These are phyloP conservation scores for Phanerochaete sordida DNA, from an alignment of 768 basidiomycete species.

Conservation along the genomic window DNA sequence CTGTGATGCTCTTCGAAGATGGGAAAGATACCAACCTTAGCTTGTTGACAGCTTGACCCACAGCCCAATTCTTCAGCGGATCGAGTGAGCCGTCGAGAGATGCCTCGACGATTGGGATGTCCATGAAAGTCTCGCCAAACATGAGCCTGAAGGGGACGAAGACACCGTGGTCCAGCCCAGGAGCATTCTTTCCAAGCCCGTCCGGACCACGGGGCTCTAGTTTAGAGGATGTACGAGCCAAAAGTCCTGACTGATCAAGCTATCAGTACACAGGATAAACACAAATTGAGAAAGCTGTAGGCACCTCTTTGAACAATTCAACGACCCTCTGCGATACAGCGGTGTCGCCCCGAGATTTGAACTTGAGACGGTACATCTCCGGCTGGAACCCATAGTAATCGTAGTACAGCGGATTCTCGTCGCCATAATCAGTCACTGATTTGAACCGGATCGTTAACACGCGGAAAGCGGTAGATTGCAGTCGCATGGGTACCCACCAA, in stretches of 20 bases:
- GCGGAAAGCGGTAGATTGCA: not conserved
- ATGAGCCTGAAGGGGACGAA: constrained; percentile 77
- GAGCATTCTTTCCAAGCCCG: constrained; percentile 59
- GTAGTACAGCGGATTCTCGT: constrained; percentile 69
- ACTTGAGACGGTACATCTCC: constrained; percentile 58
- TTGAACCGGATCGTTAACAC: too few species aligned
- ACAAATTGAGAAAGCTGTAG: too few species aligned
- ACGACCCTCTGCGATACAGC: constrained; percentile 57
- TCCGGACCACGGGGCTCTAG: constrained; percentile 59
- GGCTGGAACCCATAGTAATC: constrained; percentile 72
- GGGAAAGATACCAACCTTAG: constrained; percentile 40
- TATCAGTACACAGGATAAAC: too few species aligned
- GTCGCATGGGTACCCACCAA: constrained; percentile 37
- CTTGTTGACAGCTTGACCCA: constrained; percentile 57
- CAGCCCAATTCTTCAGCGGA: constrained; percentile 59
- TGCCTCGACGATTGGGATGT: constrained; percentile 68
- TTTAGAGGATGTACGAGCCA: constrained; percentile 45
- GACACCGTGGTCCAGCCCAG: constrained; percentile 76
- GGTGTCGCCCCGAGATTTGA: constrained; percentile 63
- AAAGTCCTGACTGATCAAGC: constrained; percentile 55
- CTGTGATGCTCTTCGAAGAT: not conserved
- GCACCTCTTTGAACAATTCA: constrained; percentile 55
- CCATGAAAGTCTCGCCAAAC: constrained; percentile 64
- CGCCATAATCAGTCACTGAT: constrained; percentile 73
- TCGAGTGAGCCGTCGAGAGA: constrained; percentile 60